These are phyloP conservation scores for Closterium sp. DNA, from an alignment of 139 green algal genomes.

Conservation along the genomic window DNA sequence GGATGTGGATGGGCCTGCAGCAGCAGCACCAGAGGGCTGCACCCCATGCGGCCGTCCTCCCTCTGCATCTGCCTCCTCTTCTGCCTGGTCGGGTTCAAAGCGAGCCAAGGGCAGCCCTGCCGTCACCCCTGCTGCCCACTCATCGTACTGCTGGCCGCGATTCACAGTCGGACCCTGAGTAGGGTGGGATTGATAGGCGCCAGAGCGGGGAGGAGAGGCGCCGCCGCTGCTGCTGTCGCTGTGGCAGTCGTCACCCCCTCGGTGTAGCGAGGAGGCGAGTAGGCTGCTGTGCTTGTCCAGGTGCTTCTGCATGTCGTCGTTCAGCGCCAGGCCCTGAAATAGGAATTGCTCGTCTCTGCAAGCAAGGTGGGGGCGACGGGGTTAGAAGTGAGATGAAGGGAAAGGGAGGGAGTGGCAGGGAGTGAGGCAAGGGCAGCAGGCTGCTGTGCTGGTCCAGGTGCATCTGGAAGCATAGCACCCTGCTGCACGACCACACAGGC, in stretches of 20 bases:
- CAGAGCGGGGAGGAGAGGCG: neutral
- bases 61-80: neutral
- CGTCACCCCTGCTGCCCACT: neutral
- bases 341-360: conserved; percentile 1
- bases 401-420: neutral
- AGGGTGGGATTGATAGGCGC: neutral
- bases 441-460: conserved; percentile 1
- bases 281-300: conserved; percentile 1
- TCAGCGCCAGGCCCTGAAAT: conserved; percentile 14
- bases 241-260: neutral
- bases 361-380: neutral
- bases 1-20: too few species aligned
- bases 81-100: neutral
- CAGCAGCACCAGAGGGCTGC: neutral
- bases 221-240: neutral
- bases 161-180: neutral
- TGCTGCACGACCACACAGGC: too few species aligned
- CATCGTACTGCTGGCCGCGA: neutral
- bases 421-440: neutral
- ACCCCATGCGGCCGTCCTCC: neutral
- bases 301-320: conserved; percentile 49
- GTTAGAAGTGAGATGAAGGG: neutral
- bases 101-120: neutral
- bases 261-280: neutral
- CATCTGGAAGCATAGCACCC: too few species aligned